A percentile compares a stretch with the other conserved stretches of the same genome.
These are phyloP conservation scores for Sindora glabra DNA, from an alignment of 306 rosid species.

Conservation along the genomic window DNA sequence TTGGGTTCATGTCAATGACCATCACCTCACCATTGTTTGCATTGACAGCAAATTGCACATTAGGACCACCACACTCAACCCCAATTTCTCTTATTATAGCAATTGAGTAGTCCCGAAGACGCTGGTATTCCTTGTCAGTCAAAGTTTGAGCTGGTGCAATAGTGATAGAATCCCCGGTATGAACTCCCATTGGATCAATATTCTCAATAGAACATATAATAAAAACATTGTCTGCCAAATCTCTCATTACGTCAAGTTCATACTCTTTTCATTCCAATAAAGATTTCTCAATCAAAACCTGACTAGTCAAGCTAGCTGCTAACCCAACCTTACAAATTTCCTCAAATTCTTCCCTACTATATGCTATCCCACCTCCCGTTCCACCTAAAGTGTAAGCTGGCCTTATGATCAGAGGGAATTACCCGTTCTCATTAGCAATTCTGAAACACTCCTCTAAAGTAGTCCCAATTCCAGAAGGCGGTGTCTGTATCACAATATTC, in stretches of 20 bases:
- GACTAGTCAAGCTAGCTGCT: slow-evolving; percentile 75
- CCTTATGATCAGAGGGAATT: slow-evolving; percentile 71
- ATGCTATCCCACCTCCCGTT: slow-evolving; percentile 93
- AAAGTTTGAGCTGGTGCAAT: slow-evolving; percentile 95
- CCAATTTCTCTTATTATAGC: slow-evolving; percentile 73
- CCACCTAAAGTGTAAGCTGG: slow-evolving; percentile 91
- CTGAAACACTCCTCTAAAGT: slow-evolving; percentile 49
- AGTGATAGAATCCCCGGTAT: slow-evolving; percentile 92
- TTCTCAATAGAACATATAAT: slow-evolving; percentile 97
- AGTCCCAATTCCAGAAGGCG: slow-evolving; percentile 71
- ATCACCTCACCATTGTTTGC: slow-evolving; percentile 79
- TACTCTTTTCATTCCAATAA: slow-evolving; percentile 96
- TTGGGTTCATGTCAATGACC: slow-evolving; percentile 98
- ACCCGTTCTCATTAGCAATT: slow-evolving; percentile 59
- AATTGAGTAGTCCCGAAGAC: slow-evolving; percentile 68
- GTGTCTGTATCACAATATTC: slow-evolving; percentile 76
- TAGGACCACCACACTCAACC: slow-evolving; percentile 81
- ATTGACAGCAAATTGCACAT: slow-evolving; percentile 93
- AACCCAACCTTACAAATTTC: slow-evolving; percentile 80
- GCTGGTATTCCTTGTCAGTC: slow-evolving; percentile 93
- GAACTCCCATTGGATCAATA: slow-evolving; percentile 97
- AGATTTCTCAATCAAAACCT: slow-evolving; percentile 88
- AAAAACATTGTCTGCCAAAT: slow-evolving; percentile 91
- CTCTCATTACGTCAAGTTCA: slow-evolving; percentile 98
- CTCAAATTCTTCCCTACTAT: slow-evolving; percentile 76